phyloP scores from a whole-genome alignment of 1,139 yeast species.

The Wickerhamomyces sp. region DNA sequence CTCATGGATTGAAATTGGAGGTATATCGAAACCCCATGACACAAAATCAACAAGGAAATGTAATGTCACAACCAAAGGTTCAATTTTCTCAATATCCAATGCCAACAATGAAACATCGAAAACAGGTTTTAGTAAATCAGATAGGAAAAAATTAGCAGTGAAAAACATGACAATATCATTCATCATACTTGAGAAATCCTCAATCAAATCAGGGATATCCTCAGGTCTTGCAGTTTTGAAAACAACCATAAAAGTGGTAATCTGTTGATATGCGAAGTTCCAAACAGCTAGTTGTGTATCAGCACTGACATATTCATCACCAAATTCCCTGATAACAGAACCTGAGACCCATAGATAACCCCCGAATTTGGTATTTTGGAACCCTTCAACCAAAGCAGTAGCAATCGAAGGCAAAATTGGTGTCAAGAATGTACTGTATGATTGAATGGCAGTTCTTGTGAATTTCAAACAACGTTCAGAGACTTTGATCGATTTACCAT shows the following conservation, averaged over 20 bases:
- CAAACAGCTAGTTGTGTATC: conserved; percentile 39
- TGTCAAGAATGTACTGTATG: conserved; percentile 59
- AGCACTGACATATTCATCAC: conserved; percentile 45
- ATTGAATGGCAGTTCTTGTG: conserved; percentile 59
- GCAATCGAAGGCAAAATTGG: conserved; percentile 65
- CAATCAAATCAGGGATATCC: conserved; percentile 72
- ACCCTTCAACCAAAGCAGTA: conserved; percentile 58
- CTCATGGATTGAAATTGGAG: conserved; percentile 69
- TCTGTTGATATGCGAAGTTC: conserved; percentile 44
- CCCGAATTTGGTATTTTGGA: conserved; percentile 64
- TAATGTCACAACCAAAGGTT: conserved; percentile 64
- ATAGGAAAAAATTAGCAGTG: conserved; percentile 59
- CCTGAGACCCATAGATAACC: conserved; percentile 93
- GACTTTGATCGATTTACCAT: conserved; percentile 51
- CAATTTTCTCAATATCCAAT: conserved; percentile 58
- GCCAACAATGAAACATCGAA: conserved; percentile 58
- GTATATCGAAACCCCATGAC: conserved; percentile 77
- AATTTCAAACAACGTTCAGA: conserved; percentile 75
- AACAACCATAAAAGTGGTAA: conserved; percentile 36
- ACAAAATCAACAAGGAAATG: conserved; percentile 76
- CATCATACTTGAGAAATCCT: conserved; percentile 84
- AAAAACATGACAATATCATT: conserved; percentile 75
- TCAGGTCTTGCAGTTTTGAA: conserved; percentile 27
- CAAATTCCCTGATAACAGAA: conserved; percentile 69
- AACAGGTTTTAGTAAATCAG: conserved; percentile 51